Percentiles rank a stretch among this genome's conserved stretches.
Evolutionary conservation across 768 basidiomycete species (phyloP).

Genomic region (Galerina marginata): DNA sequence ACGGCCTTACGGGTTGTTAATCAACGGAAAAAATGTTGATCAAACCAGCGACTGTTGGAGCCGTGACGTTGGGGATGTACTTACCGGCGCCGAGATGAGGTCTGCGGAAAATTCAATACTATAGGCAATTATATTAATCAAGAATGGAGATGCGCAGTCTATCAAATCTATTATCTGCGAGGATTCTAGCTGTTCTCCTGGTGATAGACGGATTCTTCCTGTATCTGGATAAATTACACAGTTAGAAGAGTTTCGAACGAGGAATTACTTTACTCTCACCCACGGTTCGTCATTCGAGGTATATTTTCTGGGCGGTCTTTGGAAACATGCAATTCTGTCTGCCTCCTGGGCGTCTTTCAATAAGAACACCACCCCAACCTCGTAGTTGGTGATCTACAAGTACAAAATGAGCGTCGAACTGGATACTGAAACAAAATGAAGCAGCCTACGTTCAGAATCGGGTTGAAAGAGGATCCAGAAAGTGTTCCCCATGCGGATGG

Average conservation of each 20-base stretch:
- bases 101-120: background rate
- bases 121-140: background rate
- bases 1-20: slow-evolving; percentile 1
- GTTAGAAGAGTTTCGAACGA: slow-evolving; percentile 1
- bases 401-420: slow-evolving; percentile 8
- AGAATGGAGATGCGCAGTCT: background rate
- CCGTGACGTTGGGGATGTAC: slow-evolving; percentile 4
- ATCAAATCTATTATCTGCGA: background rate
- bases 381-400: slow-evolving; percentile 79
- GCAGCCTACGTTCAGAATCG: slow-evolving; percentile 70
- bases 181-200: slow-evolving; percentile 22
- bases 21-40: slow-evolving; percentile 2
- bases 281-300: slow-evolving; percentile 70
- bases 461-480: slow-evolving; percentile 73
- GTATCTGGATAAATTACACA: slow-evolving; percentile 45
- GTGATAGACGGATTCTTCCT: slow-evolving; percentile 57
- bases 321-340: slow-evolving; percentile 72
- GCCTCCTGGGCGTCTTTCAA: slow-evolving; percentile 60
- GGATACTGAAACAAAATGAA: slow-evolving; percentile 9
- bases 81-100: background rate
- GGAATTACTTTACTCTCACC: slow-evolving; percentile 54
- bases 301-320: slow-evolving; percentile 81
- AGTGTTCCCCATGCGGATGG: slow-evolving; percentile 89
- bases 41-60: background rate
- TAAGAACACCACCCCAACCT: slow-evolving; percentile 83